Evolutionary conservation across 768 basidiomycete genomes (phyloP), one percentile per base, ranked within the genome.

Genomic region (Boletellus sp.): DNA sequence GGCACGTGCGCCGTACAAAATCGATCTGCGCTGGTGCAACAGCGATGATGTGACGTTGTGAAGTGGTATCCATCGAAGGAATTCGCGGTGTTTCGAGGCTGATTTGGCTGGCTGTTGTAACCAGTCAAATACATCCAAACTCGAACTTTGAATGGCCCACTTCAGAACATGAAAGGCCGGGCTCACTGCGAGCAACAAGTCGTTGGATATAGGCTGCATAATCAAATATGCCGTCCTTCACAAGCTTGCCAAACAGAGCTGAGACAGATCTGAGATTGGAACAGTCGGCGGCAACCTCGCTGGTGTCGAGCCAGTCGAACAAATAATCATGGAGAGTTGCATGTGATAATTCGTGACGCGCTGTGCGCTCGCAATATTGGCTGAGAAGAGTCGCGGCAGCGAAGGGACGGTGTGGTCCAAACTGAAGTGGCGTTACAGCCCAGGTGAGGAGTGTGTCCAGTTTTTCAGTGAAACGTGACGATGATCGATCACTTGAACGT

Each of bases 261-360:
- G 87, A 77, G 23, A 90, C 77, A n/a, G 78, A 67, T 26, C 74
- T 70, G 4, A 87, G 70, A 57, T 83, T 87, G 6, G 67, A 68
- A 13, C 63, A 48, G 26, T 89, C 79, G 1, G 73, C 78, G 3
- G 84, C 84, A 16, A 80, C 76, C 6, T 81, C 78, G 10, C 78
- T 84, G 1, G 72, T 72, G 60, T 92, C 87, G 23, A 92, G 68
- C 90, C 90, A 93, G 44, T 86, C 81, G 57, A 93, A 90, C 10
- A 93, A 68, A 52, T 81, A 74, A 54, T 90, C 85, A 54, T 92
- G 90, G 7, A 92, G 68, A 48, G 81, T 76, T 48, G 79, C 78
- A 17, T 79, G 76, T 15, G 75, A 70, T n/a, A 75, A 69, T 47
- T 84, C 80, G 15, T 85, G 77, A 26, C 85, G 75, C 7, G 85